phyloP scores from a whole-genome alignment of 352 stramenopile species.

The Globisporangium cederbergense region DNA sequence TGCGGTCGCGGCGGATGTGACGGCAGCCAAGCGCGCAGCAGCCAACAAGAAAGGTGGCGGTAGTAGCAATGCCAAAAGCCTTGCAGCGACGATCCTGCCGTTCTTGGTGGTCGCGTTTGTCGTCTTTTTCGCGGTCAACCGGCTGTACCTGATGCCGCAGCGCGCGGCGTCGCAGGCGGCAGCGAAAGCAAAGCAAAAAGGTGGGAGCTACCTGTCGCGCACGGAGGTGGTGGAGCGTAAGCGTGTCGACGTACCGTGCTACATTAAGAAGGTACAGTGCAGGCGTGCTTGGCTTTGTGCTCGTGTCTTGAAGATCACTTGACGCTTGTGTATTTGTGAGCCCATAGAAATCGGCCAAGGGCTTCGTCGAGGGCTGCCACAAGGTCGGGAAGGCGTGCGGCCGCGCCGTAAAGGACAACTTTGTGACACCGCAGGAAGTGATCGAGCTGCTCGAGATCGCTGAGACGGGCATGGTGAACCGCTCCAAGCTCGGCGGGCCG shows the following conservation, averaged over 20 bases:
- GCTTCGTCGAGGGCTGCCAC: constrained; percentile 68
- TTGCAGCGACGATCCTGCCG: constrained; percentile 5
- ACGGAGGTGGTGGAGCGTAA: constrained; percentile 35
- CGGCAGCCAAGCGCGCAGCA: constrained; percentile 1
- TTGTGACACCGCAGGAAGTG: constrained; percentile 72
- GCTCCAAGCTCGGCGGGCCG: constrained; percentile 67
- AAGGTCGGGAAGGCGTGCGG: constrained; percentile 58
- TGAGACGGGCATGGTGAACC: constrained; percentile 78
- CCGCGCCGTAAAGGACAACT: constrained; percentile 65
- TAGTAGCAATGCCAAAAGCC: constrained; percentile 4
- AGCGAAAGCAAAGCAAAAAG: neutral
- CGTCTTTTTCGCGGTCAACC: constrained; percentile 10
- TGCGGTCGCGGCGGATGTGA: neutral
- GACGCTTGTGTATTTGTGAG: neutral
- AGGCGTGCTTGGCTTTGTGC: neutral
- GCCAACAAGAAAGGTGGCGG: neutral
- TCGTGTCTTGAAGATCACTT: neutral
- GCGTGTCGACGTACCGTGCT: constrained; percentile 54
- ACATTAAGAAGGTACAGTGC: constrained; percentile 35
- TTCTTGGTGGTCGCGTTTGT: constrained; percentile 14
- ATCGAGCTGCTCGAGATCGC: constrained; percentile 71
- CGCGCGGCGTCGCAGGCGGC: neutral
- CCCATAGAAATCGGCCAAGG: constrained; percentile 27
- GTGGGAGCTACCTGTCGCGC: constrained; percentile 17
- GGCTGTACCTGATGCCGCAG: constrained; percentile 13